Evolutionary conservation across 2,329 filamentous ascomycete genomes (phyloP), one percentile per base, ranked within the genome.

Genomic region (Xylaria sp.): DNA sequence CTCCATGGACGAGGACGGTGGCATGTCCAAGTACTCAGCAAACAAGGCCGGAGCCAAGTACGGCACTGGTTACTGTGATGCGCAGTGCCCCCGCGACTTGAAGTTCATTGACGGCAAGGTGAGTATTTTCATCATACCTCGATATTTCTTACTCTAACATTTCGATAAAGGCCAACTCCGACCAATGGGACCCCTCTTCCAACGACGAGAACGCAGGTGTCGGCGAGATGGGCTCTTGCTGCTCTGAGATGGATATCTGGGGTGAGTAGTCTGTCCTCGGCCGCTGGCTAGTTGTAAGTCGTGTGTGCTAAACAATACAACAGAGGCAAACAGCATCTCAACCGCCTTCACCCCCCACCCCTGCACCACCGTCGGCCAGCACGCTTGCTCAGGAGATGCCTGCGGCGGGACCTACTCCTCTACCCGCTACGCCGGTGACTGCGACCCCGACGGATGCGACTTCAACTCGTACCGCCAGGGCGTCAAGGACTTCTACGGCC

Each of bases 381-480:
- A 78, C 66, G 79, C 81, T 62, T 89, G 86, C 80, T 73, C 74
- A 1, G 78, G 78, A 36, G 77, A 81, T 65, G 68, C 68, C 22
- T 86, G 83, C 70, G 84, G 85, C 65, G 85, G 82, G 61, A 79
- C 80, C n/a, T 84, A 81, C 68, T 79, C 77, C 9, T 70, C 73
- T 58, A 78, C 82, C 70, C 86, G 87, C 69, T 89, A 89, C 74
- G 77, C 75, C 27, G 86, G 87, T 63, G 78, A 84, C 62, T 90
- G 88, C 77, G 88, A 90, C 76, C 85, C 86, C 68, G 86, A 89
- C 71, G 88, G 88, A 57, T 90, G 88, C 72, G 88, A 89, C 75
- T 89, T 86, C 82, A 89, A 89, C 82, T 79, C 84, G 36, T 90
- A 84, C 84, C 86, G 87, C 74, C 83, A 87, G 81, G 88, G 88